Evolutionary conservation across 2,329 filamentous ascomycete species (phyloP), one percentile per base, ranked within the genome.

Genomic region (Teratosphaeria pseudoeucalypti): DNA sequence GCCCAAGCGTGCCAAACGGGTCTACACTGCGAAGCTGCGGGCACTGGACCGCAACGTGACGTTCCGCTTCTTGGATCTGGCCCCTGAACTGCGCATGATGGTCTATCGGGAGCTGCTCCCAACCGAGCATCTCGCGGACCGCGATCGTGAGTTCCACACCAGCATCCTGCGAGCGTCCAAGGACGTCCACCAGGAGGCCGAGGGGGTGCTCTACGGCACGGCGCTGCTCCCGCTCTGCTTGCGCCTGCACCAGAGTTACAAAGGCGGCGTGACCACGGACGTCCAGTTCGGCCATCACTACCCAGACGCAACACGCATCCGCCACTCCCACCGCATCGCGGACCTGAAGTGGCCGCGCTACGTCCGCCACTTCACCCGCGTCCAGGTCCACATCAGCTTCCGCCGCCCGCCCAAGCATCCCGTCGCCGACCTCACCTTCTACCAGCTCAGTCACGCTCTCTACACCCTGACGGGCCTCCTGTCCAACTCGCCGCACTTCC

Each of bases 31-130:
- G 6, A 39, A 11, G 7, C 53, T 32, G 53, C 34, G 29, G 53
- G 9, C 34, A 16, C 19, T 32, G 16, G 53, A 55, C 53, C n/a
- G 19, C 23, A 9, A 27, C 11, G 29, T 26, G 5, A 34, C 43
- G 1, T 61, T 61, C 12, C 57, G 59, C 52, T 64, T 65, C 34
- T 34, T 64, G 10, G 55, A 60, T 19, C 53, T 65, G 3, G 56
- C 57, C 7, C 58, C 58, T 2, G 63, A 65, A 39, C 11, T 65
- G 47, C 49, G 63, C 23, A 61, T 60, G 27, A 54, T 57, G 19
- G 49, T 65, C 32, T 65, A 64, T 34, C n/a, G 29, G 26, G 53
- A 55, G 53, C 53, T 55, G n/a, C 23, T 55, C 12, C 34, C 34
- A 39, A 39, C 14, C 34, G 34, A 39, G 34, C 34, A 39, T 16